Evolutionary conservation across 257 asterid genomes (phyloP).

Genomic region (Echium plantagineum): DNA sequence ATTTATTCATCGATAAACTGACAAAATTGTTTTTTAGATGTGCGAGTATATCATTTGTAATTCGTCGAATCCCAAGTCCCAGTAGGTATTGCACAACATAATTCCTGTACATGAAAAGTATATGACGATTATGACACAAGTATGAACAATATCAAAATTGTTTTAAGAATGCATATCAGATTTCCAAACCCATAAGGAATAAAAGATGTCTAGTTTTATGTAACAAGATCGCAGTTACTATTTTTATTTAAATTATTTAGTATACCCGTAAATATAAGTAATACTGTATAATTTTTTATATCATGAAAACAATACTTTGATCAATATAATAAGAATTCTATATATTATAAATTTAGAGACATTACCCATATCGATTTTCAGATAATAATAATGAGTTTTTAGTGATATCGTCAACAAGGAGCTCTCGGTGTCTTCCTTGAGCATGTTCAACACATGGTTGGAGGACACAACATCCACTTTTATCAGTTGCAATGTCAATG

Average conservation of each 20-base stretch:
- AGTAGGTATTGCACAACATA: constrained; percentile 53
- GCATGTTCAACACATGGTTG: constrained; percentile 40
- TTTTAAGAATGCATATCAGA: too few species aligned
- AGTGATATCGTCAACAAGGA: constrained; percentile 33
- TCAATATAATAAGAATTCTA: too few species aligned
- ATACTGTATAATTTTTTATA: too few species aligned
- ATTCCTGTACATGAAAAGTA: constrained; percentile 24
- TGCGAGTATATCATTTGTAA: constrained; percentile 16
- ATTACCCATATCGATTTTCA: constrained; percentile 43
- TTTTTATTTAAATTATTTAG: too few species aligned
- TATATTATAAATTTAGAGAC: too few species aligned
- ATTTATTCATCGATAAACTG: constrained; percentile 36
- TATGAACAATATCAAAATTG: too few species aligned
- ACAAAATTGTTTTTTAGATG: constrained; percentile 31
- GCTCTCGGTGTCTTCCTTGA: constrained; percentile 19
- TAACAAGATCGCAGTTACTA: too few species aligned
- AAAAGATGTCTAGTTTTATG: too few species aligned
- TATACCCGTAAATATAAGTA: too few species aligned
- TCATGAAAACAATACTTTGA: too few species aligned
- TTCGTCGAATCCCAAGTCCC: constrained; percentile 10
- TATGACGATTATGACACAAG: too few species aligned
- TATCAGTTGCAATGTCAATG: constrained; percentile 45
- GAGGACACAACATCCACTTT: constrained; percentile 52
- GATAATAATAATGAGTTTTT: constrained; percentile 27
- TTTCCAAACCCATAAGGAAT: too few species aligned